Conservation (phyloP, 495 filamentous ascomycete genomes). For the Friedmanniomyces simplex region DNA sequence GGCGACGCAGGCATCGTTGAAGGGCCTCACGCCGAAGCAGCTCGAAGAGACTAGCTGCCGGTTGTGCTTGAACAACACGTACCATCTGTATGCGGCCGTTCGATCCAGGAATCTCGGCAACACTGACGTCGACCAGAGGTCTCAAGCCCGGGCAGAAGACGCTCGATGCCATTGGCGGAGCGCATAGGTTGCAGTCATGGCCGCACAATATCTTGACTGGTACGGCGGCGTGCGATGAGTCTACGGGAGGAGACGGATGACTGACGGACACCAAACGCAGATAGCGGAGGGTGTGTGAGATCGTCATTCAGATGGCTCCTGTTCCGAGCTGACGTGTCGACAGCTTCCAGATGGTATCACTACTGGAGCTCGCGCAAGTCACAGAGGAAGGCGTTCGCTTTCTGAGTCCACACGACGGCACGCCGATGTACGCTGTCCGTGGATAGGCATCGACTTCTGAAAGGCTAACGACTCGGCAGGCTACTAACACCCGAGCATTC, state of each 20-base stretch:
- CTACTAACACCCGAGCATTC: constrained; percentile 95
- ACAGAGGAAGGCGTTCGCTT: constrained; percentile 96
- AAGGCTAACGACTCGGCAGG: not conserved
- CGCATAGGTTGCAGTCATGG: constrained; percentile 92
- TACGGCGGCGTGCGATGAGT: constrained; percentile 4
- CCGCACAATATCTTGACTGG: constrained; percentile 81
- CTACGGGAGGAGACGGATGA: not conserved
- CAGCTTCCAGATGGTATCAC: constrained; percentile 97
- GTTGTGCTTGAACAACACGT: constrained; percentile 93
- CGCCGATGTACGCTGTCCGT: constrained; percentile 53
- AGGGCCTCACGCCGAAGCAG: constrained; percentile 88
- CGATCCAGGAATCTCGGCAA: not conserved
- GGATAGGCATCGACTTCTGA: not conserved
- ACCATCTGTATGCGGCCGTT: constrained; percentile 53
- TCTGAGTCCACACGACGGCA: constrained; percentile 84
- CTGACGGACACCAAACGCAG: constrained; percentile 31
- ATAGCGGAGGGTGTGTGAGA: constrained; percentile 81
- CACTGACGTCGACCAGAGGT: constrained; percentile 38
- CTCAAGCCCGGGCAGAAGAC: constrained; percentile 86
- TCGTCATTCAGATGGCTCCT: not conserved
- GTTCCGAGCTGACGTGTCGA: not conserved
- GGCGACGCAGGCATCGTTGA: constrained; percentile 92
- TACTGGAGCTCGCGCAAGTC: constrained; percentile 85
- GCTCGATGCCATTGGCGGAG: constrained; percentile 76
- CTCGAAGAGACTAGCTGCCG: constrained; percentile 78